Evolutionary conservation across 495 filamentous ascomycete genomes (phyloP).

Genomic region (Penicillium psychrofluorescens): DNA sequence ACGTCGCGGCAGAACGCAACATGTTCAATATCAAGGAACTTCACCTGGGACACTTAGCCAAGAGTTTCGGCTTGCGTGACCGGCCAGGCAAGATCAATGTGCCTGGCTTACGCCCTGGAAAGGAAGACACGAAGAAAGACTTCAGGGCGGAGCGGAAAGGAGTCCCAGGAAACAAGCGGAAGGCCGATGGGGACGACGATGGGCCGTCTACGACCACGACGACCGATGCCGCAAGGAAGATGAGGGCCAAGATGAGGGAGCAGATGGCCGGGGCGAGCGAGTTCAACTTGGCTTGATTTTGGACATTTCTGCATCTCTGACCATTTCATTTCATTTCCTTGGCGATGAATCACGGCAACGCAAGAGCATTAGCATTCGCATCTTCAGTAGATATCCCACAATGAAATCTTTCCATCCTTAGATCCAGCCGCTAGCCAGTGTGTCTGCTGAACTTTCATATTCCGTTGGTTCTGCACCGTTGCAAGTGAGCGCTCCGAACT

Average conservation of each 20-base stretch:
- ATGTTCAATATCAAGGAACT: conserved; percentile 85
- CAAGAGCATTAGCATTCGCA: conserved; percentile 24
- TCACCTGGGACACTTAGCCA: conserved; percentile 89
- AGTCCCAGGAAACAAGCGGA: conserved; percentile 29
- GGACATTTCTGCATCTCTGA: neutral
- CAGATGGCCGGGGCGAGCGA: conserved; percentile 68
- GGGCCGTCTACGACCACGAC: conserved; percentile 33
- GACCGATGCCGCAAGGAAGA: conserved; percentile 62
- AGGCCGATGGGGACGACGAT: conserved; percentile 32
- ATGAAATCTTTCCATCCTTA: conserved; percentile 91
- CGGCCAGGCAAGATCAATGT: conserved; percentile 79
- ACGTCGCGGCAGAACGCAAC: conserved; percentile 70
- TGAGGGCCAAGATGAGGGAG: conserved; percentile 74
- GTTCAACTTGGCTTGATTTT: conserved; percentile 74
- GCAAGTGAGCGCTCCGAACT: conserved; percentile 21
- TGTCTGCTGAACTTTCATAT: conserved; percentile 54
- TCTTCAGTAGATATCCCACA: conserved; percentile 88
- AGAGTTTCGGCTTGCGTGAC: conserved; percentile 84
- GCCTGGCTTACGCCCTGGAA: conserved; percentile 46
- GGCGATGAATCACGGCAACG: conserved; percentile 18
- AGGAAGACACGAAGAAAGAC: conserved; percentile 40
- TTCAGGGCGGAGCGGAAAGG: conserved; percentile 37
- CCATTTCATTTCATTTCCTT: conserved; percentile 3
- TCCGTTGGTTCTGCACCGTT: conserved; percentile 54
- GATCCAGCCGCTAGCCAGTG: conserved; percentile 90